Evolutionary conservation across 257 asterid species (phyloP).

Genomic region (Scutellaria barbata): DNA sequence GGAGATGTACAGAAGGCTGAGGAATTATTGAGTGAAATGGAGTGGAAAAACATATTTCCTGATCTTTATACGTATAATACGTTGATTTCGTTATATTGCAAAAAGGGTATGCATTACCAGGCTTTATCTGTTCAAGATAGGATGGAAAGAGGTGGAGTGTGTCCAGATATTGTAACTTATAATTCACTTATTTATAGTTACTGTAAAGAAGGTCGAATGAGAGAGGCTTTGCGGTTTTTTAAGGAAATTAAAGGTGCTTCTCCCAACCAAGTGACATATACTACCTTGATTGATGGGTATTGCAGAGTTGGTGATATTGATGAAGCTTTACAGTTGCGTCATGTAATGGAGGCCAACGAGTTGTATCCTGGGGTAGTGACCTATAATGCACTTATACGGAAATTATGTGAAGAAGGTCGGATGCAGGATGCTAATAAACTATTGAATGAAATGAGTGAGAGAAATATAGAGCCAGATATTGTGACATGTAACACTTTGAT

Average conservation of each 20-base stretch:
- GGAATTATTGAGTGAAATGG: slow-evolving; percentile 73
- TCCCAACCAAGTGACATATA: slow-evolving; percentile 78
- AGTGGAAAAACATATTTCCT: slow-evolving; percentile 57
- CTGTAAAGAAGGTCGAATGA: slow-evolving; percentile 86
- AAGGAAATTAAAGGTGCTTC: slow-evolving; percentile 65
- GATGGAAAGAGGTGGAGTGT: slow-evolving; percentile 69
- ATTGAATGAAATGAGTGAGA: slow-evolving; percentile 68
- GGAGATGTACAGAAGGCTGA: slow-evolving; percentile 75
- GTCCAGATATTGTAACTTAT: slow-evolving; percentile 83
- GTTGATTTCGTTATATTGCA: slow-evolving; percentile 79
- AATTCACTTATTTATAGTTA: slow-evolving; percentile 80
- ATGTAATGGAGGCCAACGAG: slow-evolving; percentile 67
- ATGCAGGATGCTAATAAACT: slow-evolving; percentile 69
- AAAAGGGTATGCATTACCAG: slow-evolving; percentile 90
- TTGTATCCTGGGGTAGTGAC: slow-evolving; percentile 75
- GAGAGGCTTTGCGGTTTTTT: slow-evolving; percentile 78
- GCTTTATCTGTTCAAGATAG: slow-evolving; percentile 82
- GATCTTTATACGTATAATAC: slow-evolving; percentile 85
- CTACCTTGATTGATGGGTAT: slow-evolving; percentile 86
- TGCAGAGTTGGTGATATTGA: slow-evolving; percentile 68
- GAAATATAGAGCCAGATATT: slow-evolving; percentile 67
- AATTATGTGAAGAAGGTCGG: slow-evolving; percentile 78
- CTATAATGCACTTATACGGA: slow-evolving; percentile 78
- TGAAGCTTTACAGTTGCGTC: slow-evolving; percentile 63
- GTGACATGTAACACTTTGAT: slow-evolving; percentile 88